These are phyloP conservation scores for Phytophthora brassicae DNA, from an alignment of 352 stramenopile species.

Conservation along the genomic window DNA sequence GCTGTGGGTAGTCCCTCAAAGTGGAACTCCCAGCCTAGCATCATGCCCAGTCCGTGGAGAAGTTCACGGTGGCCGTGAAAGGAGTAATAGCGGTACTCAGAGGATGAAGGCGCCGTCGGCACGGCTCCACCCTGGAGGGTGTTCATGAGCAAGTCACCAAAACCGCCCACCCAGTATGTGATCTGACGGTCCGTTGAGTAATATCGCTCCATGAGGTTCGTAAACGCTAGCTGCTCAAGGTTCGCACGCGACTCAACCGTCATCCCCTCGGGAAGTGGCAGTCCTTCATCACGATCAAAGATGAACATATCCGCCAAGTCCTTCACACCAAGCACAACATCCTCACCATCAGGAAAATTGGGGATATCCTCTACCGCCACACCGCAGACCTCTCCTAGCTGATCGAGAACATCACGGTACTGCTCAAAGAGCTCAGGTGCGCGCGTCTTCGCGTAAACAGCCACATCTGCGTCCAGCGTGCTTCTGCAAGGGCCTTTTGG, in stretches of 20 bases:
- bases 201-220: conserved; percentile 86
- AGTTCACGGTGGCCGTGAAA: conserved; percentile 85
- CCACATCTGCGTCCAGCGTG: conserved; percentile 53
- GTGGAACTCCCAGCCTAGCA: conserved; percentile 77
- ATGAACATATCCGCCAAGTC: conserved; percentile 85
- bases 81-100: conserved; percentile 76
- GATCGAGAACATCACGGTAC: conserved; percentile 57
- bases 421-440: conserved; percentile 57
- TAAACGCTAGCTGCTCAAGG: conserved; percentile 74
- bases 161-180: conserved; percentile 85
- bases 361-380: conserved; percentile 62
- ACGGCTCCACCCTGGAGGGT: conserved; percentile 61
- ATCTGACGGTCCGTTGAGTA: conserved; percentile 77
- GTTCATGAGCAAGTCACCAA: conserved; percentile 62
- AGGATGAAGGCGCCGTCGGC: conserved; percentile 41
- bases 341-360: conserved; percentile 58
- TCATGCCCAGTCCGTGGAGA: conserved; percentile 75
- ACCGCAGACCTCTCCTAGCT: conserved; percentile 58
- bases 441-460: conserved; percentile 55
- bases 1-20: conserved; percentile 68
- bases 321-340: conserved; percentile 77
- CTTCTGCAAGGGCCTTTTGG: conserved; percentile 72
- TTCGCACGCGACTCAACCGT: conserved; percentile 50
- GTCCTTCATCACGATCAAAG: conserved; percentile 70
- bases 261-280: conserved; percentile 57